phyloP scores from a whole-genome alignment of 805 yeast genomes.

The Kluyveromyces starmeri region DNA sequence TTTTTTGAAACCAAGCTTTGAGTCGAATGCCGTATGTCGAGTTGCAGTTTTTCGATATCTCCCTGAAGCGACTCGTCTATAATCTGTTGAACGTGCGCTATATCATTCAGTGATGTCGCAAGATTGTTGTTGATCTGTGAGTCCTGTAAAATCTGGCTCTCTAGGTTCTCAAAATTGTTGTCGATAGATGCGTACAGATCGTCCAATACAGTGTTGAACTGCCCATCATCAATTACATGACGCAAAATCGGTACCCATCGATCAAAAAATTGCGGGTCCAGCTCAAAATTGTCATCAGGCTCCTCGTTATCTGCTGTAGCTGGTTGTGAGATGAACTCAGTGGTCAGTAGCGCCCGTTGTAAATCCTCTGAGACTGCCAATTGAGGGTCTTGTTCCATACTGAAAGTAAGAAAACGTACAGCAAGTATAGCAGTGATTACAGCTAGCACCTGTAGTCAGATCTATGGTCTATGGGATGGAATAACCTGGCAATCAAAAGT shows the following conservation, averaged over 20 bases:
- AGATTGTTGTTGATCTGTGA: constrained; percentile 28
- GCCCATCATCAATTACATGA: constrained; percentile 19
- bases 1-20: constrained; percentile 54
- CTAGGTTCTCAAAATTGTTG: constrained; percentile 28
- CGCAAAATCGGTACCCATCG: constrained; percentile 29
- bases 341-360: constrained; percentile 22
- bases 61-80: constrained; percentile 45
- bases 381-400: constrained; percentile 25
- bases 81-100: constrained; percentile 49
- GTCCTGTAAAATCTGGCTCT: constrained; percentile 25
- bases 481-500: too few relatives aligned
- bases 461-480: too few relatives aligned
- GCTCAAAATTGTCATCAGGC: constrained; percentile 16
- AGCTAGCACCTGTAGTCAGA: too few relatives aligned
- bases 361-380: constrained; percentile 21
- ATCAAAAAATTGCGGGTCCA: constrained; percentile 24
- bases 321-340: constrained; percentile 8
- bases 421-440: too few relatives aligned
- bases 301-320: background rate
- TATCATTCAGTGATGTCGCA: constrained; percentile 46
- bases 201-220: constrained; percentile 18
- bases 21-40: constrained; percentile 55
- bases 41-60: constrained; percentile 49
- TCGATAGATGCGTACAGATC: constrained; percentile 27
- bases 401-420: too few relatives aligned